A percentile compares a stretch with the other conserved stretches of the same genome.
Conservation (phyloP, 768 basidiomycete species). For the Lentinus tigrinus region DNA sequence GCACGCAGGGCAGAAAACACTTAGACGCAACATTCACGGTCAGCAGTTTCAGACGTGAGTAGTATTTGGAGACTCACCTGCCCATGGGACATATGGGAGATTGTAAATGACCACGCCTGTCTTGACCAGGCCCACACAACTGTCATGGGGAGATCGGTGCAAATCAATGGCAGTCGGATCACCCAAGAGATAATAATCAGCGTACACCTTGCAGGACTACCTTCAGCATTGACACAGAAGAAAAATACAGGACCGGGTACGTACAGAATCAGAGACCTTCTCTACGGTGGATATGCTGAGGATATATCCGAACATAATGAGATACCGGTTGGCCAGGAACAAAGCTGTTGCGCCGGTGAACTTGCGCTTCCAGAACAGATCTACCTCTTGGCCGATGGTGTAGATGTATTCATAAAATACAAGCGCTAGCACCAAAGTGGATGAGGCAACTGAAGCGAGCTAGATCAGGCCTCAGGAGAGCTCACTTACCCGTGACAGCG, state of each 20-base stretch:
- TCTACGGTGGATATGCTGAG: too few relatives aligned
- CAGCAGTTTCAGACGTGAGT: neutral
- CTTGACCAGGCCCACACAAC: neutral
- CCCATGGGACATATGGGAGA: neutral
- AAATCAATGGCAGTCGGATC: neutral
- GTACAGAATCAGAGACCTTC: too few relatives aligned
- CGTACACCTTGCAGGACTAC: neutral
- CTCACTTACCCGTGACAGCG: too few relatives aligned
- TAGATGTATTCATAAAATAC: neutral
- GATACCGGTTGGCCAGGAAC: slow-evolving; percentile 7
- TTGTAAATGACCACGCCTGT: neutral
- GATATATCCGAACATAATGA: neutral
- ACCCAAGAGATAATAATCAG: neutral
- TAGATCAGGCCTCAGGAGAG: too few relatives aligned
- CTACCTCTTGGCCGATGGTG: neutral
- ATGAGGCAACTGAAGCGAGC: too few relatives aligned
- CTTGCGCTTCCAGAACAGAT: slow-evolving; percentile 8
- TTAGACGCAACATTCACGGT: neutral
- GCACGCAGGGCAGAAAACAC: neutral
- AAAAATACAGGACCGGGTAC: too few relatives aligned
- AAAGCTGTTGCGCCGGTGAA: slow-evolving; percentile 5
- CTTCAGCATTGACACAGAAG: too few relatives aligned
- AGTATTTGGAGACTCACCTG: neutral
- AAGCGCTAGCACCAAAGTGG: neutral
- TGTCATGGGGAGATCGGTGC: neutral